phyloP scores from a whole-genome alignment of 148 eudicot genomes.

The Fagopyrum homotropicum region DNA sequence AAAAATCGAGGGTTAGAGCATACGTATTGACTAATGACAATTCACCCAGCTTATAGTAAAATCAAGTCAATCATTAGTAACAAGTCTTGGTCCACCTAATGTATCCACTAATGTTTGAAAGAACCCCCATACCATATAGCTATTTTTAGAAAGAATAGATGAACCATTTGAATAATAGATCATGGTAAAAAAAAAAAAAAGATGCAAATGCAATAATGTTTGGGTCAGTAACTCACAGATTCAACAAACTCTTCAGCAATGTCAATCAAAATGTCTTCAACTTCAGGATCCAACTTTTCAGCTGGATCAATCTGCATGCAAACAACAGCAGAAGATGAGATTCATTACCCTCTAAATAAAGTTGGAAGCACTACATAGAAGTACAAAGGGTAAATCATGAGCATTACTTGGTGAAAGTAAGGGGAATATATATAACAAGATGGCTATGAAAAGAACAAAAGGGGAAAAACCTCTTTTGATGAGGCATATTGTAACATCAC shows the following conservation, averaged over 20 bases:
- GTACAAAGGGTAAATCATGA: not conserved
- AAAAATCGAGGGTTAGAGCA: not conserved
- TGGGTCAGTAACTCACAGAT: conserved; percentile 50
- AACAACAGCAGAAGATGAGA: not conserved
- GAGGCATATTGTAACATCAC: conserved; percentile 1
- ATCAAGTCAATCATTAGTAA: not conserved
- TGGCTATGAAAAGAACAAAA: not conserved
- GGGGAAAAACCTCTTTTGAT: not conserved
- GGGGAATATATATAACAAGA: not conserved
- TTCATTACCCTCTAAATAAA: not conserved
- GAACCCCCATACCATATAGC: not conserved
- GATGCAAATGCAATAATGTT: not conserved
- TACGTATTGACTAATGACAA: not conserved
- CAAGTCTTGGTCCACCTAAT: not conserved
- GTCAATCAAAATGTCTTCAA: conserved; percentile 84
- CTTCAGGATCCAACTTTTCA: conserved; percentile 80
- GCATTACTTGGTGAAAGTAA: not conserved
- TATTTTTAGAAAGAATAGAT: not conserved
- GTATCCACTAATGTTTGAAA: not conserved
- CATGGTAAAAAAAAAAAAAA: not conserved
- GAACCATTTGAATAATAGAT: not conserved
- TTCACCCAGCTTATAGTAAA: not conserved
- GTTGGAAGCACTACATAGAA: not conserved
- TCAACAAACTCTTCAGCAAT: conserved; percentile 95
- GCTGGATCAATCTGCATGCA: conserved; percentile 69